These are phyloP conservation scores for Boletellus sp. DNA, from an alignment of 768 basidiomycete species.

Conservation along the genomic window DNA sequence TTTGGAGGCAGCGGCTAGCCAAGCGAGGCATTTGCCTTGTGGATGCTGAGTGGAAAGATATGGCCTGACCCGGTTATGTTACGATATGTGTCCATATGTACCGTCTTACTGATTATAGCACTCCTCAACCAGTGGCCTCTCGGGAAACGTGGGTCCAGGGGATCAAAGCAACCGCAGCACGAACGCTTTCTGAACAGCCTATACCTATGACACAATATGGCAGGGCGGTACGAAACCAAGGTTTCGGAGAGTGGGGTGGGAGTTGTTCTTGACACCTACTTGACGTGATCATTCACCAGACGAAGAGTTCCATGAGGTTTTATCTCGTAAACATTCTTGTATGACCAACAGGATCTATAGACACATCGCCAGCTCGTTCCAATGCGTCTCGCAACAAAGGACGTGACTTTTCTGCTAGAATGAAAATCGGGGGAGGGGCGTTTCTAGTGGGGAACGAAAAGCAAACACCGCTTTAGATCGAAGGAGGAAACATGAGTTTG, in stretches of 20 bases:
- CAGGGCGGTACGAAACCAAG: too few species aligned
- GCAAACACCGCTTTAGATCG: neutral
- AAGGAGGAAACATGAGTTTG: neutral
- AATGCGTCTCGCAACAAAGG: neutral
- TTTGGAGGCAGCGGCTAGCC: conserved; percentile 63
- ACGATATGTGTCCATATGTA: conserved; percentile 3
- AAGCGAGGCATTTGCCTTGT: conserved; percentile 58
- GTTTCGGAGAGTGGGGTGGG: too few species aligned
- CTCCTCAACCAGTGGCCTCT: conserved; percentile 2
- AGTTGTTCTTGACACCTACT: too few species aligned
- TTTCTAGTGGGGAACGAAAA: neutral
- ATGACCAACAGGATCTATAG: too few species aligned
- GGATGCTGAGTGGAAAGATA: conserved; percentile 69
- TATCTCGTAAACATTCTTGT: too few species aligned
- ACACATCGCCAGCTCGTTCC: neutral
- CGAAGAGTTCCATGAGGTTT: neutral
- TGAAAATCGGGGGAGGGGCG: neutral
- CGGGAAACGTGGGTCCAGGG: neutral
- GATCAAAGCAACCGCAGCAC: neutral
- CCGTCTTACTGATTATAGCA: neutral
- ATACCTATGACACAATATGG: too few species aligned
- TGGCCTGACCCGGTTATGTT: conserved; percentile 9
- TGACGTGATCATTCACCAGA: too few species aligned
- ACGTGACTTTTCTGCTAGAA: neutral
- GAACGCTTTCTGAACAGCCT: too few species aligned